Base-by-base conservation (phyloP, 305 asterid genomes). In the Solanum hybrid region DNA sequence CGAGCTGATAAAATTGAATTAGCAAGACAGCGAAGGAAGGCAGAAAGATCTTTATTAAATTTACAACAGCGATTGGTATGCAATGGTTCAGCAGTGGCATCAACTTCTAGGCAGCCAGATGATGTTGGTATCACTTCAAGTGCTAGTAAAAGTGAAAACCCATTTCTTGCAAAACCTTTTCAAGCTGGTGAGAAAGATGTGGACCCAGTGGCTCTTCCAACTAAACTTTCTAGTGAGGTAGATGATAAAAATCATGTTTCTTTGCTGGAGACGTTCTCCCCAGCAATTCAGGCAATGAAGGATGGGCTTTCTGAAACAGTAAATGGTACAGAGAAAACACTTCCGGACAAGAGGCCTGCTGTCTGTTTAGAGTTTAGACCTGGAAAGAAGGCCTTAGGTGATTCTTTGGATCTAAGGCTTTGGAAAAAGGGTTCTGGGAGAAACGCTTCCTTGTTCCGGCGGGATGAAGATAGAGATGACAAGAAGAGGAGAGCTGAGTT, bases 401-500 rank as follows among this genome's bases (percentile, higher is more conserved):
- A 97, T 91, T 95, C 97, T 3, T 92, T 95, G 93, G 98, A 97
- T 94, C 92, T 98, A 93, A 95, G 96, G 95, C 96, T 97, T 57
- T 93, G 92, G 91, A 95, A 94, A 91, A 94, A 91, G 93, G 94
- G 92, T 85, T 84, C 92, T 42, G 95, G 95, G 33, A 94, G 90
- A 92, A 90, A 93, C 4, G 90, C 92, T 18, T 75, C 96, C 13
- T 94, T 97, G 95, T 95, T 95, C 73, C 95, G 95, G 86, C 94
- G 96, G 4, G 99, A 96, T 91, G 99, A 94, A 2, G 99, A 96
- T 87, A 96, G 92, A 83, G 98, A 98, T 90, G 99, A 98, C 91
- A 98, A 96, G 95, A 98, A 95, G 94, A 94, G 98, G 92, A 94
- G 99, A 93, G 98, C 98, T 87, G 99, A 97, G 96, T 95, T 92